Evolutionary conservation across 805 yeast species (phyloP).

Genomic region (Wickerhamomyces ciferrii): DNA sequence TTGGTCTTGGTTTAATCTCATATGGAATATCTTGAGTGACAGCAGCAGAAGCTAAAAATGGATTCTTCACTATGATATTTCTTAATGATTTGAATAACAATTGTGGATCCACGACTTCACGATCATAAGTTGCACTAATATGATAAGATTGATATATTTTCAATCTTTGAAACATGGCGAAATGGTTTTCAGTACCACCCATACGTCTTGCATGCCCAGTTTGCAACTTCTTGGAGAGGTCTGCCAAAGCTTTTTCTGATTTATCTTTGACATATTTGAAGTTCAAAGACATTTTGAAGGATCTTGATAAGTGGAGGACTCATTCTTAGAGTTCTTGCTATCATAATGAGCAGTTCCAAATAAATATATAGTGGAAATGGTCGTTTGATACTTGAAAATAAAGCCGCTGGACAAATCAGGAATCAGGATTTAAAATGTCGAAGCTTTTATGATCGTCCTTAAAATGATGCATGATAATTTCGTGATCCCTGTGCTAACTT

Average conservation of each 20-base stretch:
- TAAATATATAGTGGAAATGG: too few species aligned
- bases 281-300: not conserved
- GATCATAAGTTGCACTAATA: conserved; percentile 6
- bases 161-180: conserved; percentile 12
- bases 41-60: conserved; percentile 10
- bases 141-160: conserved; percentile 13
- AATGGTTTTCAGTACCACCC: conserved; percentile 18
- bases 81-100: conserved; percentile 2
- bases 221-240: not conserved
- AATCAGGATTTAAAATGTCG: too few species aligned
- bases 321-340: too few species aligned
- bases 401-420: too few species aligned
- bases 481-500: too few species aligned
- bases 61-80: conserved; percentile 9
- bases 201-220: conserved; percentile 17
- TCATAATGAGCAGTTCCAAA: too few species aligned
- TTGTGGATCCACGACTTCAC: conserved; percentile 1
- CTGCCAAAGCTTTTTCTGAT: not conserved
- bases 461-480: too few species aligned
- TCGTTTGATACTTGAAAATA: too few species aligned
- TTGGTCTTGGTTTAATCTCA: not conserved
- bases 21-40: not conserved
- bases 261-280: too few species aligned
- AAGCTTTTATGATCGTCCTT: too few species aligned
- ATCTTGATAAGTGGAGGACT: too few species aligned